phyloP scores from a whole-genome alignment of 202 grass and related monocot species.

The Digitaria exilis region DNA sequence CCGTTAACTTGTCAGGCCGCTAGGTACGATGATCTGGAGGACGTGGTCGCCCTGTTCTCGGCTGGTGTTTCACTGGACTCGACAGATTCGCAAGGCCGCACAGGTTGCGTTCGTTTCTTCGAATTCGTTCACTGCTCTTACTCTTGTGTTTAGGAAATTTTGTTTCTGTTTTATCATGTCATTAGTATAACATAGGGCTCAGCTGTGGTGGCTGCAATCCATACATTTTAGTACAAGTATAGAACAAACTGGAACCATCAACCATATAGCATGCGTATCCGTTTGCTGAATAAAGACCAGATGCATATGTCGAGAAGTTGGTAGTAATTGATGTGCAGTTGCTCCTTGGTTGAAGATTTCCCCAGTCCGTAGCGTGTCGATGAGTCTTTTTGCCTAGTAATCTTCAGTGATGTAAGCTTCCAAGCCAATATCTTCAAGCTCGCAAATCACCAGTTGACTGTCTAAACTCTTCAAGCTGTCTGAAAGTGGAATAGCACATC shows the following conservation, averaged over 20 bases:
- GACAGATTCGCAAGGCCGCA: conserved; percentile 77
- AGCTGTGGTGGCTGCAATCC: neutral
- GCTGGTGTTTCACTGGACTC: conserved; percentile 65
- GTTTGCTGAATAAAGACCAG: neutral
- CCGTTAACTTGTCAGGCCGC: conserved; percentile 57
- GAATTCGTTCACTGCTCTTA: neutral
- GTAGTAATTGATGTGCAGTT: neutral
- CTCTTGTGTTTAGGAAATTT: neutral
- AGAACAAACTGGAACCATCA: neutral
- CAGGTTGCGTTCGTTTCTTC: conserved; percentile 51
- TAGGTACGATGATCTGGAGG: conserved; percentile 88
- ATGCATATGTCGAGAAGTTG: neutral
- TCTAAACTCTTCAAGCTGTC: neutral
- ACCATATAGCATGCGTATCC: neutral
- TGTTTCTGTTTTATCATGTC: neutral
- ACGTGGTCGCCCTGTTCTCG: conserved; percentile 73
- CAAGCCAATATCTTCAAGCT: neutral
- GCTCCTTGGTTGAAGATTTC: conserved; percentile 3
- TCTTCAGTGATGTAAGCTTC: neutral
- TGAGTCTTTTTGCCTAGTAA: neutral
- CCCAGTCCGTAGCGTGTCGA: neutral
- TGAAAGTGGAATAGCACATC: neutral
- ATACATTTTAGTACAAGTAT: neutral
- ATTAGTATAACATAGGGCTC: neutral
- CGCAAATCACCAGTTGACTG: neutral